Evolutionary conservation across 148 eudicot genomes (phyloP), one percentile per base, ranked within the genome.

Genomic region (Simmondsia chinensis): DNA sequence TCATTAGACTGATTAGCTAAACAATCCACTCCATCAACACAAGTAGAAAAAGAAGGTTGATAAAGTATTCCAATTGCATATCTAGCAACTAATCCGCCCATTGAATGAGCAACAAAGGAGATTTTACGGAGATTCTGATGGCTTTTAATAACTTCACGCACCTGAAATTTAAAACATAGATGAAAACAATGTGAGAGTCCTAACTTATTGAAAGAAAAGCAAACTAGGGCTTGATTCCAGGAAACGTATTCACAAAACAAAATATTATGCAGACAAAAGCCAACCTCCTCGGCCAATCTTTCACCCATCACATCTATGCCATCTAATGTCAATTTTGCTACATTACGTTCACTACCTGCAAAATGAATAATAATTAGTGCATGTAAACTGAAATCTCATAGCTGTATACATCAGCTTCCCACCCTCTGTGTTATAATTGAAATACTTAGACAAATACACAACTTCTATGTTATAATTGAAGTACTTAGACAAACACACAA

Each of bases 261-360:
- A n/a, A n/a, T n/a, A n/a, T n/a, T n/a, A n/a, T n/a, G n/a, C n/a
- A n/a, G n/a, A 39, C 41, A 23, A 38, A 59, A 52, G 63, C 69
- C 37, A 54, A 86, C 99, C 99, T 93, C 99, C 38, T 64, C 76
- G 10, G 82, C 83, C 61, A 93, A 69, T 43, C 99, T 78, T 27
- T 80, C 80, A 34, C 91, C 99, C 96, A 82, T 93, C 52, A 93
- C 87, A 63, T 93, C 99, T 27, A 93, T 91, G 28, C 99, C 99
- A 71, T 93, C 96, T 44, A 93, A 52, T 39, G 96, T 74, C 56
- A 70, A 65, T 23, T 18, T 60, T 15, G 86, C 71, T 39, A 52
- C 73, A 64, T 93, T 93, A 22, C 70, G 55, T 68, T 87, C 73
- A 61, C 99, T 86, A 58, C 99, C 99, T 93, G 81, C 54, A 70